phyloP scores from a whole-genome alignment of 306 rosid genomes.

The Heteromeles arbutifolia region DNA sequence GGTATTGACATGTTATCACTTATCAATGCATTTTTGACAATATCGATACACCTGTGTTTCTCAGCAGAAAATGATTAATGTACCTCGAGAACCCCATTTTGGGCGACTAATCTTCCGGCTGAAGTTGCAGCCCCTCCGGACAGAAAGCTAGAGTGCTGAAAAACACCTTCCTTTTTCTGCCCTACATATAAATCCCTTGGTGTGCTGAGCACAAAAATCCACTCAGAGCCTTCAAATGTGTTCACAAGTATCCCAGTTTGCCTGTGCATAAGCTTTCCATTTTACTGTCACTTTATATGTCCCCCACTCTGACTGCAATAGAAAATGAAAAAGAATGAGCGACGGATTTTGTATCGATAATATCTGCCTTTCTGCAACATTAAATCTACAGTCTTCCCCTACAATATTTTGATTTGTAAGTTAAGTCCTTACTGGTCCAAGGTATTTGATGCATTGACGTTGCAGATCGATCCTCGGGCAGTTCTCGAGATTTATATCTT shows the following conservation, averaged over 20 bases:
- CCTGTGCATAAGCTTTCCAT: constrained; percentile 30
- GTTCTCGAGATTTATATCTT: constrained; percentile 27
- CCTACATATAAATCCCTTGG: constrained; percentile 40
- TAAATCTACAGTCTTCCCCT: too few relatives aligned
- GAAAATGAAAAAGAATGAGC: not conserved
- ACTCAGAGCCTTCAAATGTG: constrained; percentile 42
- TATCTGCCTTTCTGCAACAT: too few relatives aligned
- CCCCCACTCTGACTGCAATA: constrained; percentile 32
- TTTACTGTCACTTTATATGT: constrained; percentile 34
- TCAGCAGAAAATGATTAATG: not conserved
- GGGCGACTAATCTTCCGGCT: constrained; percentile 47
- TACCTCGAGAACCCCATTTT: constrained; percentile 40
- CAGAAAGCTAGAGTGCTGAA: constrained; percentile 48
- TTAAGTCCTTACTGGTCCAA: constrained; percentile 34
- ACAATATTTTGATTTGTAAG: not conserved
- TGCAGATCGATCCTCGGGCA: constrained; percentile 29
- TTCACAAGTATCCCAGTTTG: constrained; percentile 21
- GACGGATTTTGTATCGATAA: too few relatives aligned
- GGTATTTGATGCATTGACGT: constrained; percentile 39
- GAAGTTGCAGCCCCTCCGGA: constrained; percentile 47
- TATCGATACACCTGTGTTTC: accelerated
- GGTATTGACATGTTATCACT: too few relatives aligned
- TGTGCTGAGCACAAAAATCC: constrained; percentile 51
- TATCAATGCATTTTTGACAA: too few relatives aligned
- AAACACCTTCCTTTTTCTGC: constrained; percentile 39